These are phyloP conservation scores for Schoenoplectus tabernaemontani DNA, from an alignment of 202 grass and related monocot genomes.

Conservation along the genomic window DNA sequence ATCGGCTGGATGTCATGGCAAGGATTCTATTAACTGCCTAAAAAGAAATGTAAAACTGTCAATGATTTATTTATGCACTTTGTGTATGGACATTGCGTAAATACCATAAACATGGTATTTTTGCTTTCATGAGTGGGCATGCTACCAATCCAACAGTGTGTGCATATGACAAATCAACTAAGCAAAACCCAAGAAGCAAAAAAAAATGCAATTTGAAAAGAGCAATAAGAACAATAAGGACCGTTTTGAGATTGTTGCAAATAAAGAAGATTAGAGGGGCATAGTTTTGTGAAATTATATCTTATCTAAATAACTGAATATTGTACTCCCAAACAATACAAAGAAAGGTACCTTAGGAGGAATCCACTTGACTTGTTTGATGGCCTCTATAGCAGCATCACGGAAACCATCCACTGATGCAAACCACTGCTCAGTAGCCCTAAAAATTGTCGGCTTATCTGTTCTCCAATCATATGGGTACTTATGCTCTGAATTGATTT, in stretches of 20 bases:
- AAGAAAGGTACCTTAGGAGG: conserved; percentile 61
- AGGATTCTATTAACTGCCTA: conserved; percentile 96
- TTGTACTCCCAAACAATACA: conserved; percentile 6
- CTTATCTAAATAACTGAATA: neutral
- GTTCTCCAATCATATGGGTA: conserved; percentile 99
- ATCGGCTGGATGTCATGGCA: conserved; percentile 80
- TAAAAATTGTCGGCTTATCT: conserved; percentile 94
- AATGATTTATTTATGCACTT: conserved; percentile 14
- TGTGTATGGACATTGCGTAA: neutral
- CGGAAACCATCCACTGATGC: conserved; percentile 95
- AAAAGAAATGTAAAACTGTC: conserved; percentile 12
- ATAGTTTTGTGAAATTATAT: neutral
- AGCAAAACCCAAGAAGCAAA: neutral
- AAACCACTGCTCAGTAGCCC: conserved; percentile 98
- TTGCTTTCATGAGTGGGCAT: too few relatives aligned
- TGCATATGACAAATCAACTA: too few relatives aligned
- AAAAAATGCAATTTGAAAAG: conserved; percentile 13
- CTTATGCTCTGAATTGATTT: conserved; percentile 63
- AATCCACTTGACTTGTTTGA: conserved; percentile 72
- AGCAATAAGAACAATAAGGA: neutral
- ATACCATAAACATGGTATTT: neutral
- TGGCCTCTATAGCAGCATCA: conserved; percentile 88
- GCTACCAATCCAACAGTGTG: too few relatives aligned
- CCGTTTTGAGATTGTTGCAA: neutral
- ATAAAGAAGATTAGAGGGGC: neutral